Conservation (phyloP, 495 filamentous ascomycete species). For the Extremus antarcticus region DNA sequence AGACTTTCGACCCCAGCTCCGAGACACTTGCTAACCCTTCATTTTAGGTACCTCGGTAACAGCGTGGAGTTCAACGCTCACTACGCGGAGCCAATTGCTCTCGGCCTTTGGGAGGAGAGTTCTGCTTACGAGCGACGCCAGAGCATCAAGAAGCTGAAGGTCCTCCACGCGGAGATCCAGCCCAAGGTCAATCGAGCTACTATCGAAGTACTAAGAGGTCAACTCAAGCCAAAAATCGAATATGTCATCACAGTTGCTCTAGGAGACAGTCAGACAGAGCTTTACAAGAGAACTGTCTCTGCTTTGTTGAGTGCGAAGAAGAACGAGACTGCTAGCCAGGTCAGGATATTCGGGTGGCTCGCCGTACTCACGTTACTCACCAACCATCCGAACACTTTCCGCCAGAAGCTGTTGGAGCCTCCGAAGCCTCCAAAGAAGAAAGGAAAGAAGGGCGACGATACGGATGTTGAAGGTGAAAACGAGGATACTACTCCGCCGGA, state of each 20-base stretch:
- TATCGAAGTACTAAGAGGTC: constrained; percentile 50
- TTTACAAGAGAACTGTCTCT: constrained; percentile 52
- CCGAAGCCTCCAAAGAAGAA: constrained; percentile 3
- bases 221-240: constrained; percentile 64
- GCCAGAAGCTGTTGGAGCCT: constrained; percentile 38
- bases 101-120: constrained; percentile 60
- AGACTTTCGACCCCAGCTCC: background rate
- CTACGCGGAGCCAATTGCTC: constrained; percentile 62
- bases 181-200: constrained; percentile 73
- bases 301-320: constrained; percentile 5
- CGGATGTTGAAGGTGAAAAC: background rate
- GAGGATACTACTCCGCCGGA: background rate
- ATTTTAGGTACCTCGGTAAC: constrained; percentile 54
- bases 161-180: constrained; percentile 58
- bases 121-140: constrained; percentile 38
- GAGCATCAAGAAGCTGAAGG: constrained; percentile 53
- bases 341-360: constrained; percentile 41
- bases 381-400: constrained; percentile 62
- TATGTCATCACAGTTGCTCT: constrained; percentile 67
- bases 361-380: constrained; percentile 53
- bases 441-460: background rate
- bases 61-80: constrained; percentile 51
- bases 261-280: constrained; percentile 50
- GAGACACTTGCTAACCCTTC: background rate
- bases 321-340: constrained; percentile 26